Percentiles rank a stretch among this genome's conserved stretches.
These are phyloP conservation scores for Coemansia sp. DNA, from an alignment of 371 early-diverging fungal species.

Conservation along the genomic window DNA sequence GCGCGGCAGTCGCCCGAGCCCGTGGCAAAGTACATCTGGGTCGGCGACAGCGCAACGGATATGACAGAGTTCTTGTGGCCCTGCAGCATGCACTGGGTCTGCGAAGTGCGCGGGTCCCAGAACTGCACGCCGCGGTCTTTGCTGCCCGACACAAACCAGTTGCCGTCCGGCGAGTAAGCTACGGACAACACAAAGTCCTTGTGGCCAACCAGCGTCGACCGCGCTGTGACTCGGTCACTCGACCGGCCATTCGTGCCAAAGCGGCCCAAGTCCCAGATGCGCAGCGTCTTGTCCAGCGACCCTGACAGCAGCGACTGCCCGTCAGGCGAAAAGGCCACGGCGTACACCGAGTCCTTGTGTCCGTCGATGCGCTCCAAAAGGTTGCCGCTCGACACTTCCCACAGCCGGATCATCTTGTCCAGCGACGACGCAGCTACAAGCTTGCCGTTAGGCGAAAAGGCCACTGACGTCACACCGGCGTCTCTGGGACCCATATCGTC, in stretches of 20 bases:
- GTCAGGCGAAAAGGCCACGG: slow-evolving; percentile 95
- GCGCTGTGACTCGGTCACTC: slow-evolving; percentile 30
- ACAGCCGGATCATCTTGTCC: slow-evolving; percentile 92
- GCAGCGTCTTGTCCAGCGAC: slow-evolving; percentile 92
- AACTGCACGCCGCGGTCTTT: slow-evolving; percentile 95
- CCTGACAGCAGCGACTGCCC: slow-evolving; percentile 90
- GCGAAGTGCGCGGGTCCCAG: slow-evolving; percentile 85
- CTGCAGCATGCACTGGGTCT: slow-evolving; percentile 89
- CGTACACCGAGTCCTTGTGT: slow-evolving; percentile 95
- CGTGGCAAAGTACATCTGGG: slow-evolving; percentile 87
- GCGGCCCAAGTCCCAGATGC: slow-evolving; percentile 81
- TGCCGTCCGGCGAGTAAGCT: slow-evolving; percentile 87
- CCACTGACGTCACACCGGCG: slow-evolving; percentile 93
- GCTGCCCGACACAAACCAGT: slow-evolving; percentile 92
- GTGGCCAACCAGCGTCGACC: slow-evolving; percentile 61
- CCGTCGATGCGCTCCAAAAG: slow-evolving; percentile 89
- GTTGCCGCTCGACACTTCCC: slow-evolving; percentile 83
- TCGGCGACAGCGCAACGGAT: slow-evolving; percentile 83
- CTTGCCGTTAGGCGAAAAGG: slow-evolving; percentile 81
- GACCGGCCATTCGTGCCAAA: slow-evolving; percentile 48
- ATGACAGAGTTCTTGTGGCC: slow-evolving; percentile 99
- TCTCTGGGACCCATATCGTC: slow-evolving; percentile 84
- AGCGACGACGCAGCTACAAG: slow-evolving; percentile 88
- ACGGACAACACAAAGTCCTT: slow-evolving; percentile 97
- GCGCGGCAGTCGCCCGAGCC: slow-evolving; percentile 85